Percentiles rank a stretch among this genome's conserved stretches.
Evolutionary conservation across 2,329 filamentous ascomycete genomes (phyloP).

Genomic region (Sclerotiophoma versabilis): DNA sequence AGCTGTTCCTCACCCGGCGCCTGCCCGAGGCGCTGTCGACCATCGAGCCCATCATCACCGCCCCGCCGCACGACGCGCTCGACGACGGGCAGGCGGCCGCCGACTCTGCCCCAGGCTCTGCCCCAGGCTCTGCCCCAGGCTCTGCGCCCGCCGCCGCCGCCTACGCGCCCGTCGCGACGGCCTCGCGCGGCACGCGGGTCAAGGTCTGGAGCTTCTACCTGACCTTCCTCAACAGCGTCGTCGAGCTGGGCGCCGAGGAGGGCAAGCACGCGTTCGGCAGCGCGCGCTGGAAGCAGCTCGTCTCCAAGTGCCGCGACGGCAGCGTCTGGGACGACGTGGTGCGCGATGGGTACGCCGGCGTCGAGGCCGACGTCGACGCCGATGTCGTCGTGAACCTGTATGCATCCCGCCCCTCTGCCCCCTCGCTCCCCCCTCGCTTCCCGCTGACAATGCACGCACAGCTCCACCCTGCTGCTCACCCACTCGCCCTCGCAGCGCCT

Average conservation of each 20-base stretch:
- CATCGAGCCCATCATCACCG: slow-evolving; percentile 81
- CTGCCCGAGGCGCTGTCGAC: slow-evolving; percentile 88
- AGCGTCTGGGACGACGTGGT: slow-evolving; percentile 95
- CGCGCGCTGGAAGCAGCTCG: slow-evolving; percentile 82
- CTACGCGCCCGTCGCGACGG: slow-evolving; percentile 76
- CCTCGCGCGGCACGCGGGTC: slow-evolving; percentile 81
- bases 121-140: slow-evolving; percentile 16
- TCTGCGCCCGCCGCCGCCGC: slow-evolving; percentile 32
- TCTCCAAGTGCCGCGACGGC: slow-evolving; percentile 84
- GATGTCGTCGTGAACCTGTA: slow-evolving; percentile 94
- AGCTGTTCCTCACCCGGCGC: slow-evolving; percentile 92
- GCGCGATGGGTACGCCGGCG: slow-evolving; percentile 82
- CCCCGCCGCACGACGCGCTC: slow-evolving; percentile 41
- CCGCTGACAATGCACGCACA: slow-evolving; percentile 47
- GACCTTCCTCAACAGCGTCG: slow-evolving; percentile 87
- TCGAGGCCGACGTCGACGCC: slow-evolving; percentile 89
- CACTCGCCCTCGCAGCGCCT: slow-evolving; percentile 83
- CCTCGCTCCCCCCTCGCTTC: slow-evolving; percentile 67
- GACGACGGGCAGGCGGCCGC: background rate
- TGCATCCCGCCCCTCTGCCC: slow-evolving; percentile 68
- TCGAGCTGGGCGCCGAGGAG: slow-evolving; percentile 88
- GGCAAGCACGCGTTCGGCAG: slow-evolving; percentile 88
- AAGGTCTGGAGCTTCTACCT: slow-evolving; percentile 98
- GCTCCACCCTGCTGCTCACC: slow-evolving; percentile 87
- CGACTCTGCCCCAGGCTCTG: too few relatives aligned